Evolutionary conservation across 108 stramenopile genomes (phyloP), one percentile per base, ranked within the genome.

Genomic region (Skeletonema costatum): DNA sequence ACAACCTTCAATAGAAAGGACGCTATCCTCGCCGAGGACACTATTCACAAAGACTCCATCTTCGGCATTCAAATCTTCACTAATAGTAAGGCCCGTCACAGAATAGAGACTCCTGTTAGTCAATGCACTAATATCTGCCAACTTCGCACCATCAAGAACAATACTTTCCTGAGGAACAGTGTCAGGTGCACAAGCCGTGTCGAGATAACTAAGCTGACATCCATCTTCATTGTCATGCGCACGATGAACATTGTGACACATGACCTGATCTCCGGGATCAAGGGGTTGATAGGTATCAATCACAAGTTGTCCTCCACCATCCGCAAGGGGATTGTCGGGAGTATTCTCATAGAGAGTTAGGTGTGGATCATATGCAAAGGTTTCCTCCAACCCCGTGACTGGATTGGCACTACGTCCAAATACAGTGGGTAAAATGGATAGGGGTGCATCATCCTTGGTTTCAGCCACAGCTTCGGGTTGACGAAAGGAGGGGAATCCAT

Each of bases 31-130:
- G 2, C 29, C 0, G 7, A 56, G 25, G 53, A 56, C 21, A 56
- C 25, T 56, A 5, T 7, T 56, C 53, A 56, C 53, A 29, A 5
- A 25, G 7, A 11, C 25, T 2, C 53, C 53, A 2, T 56, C 21
- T 2, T 56, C 53, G 53, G 25, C 21, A 56, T 7, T 29, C 29
- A 10, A 9, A 19, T 21, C 53, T 59, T 75, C 35, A 32, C 75
- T 74, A 33, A 79, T 75, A 7, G 68, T 66, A 16, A 87, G 77
- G 17, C 87, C 85, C 4, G 66, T 17, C 32, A 88, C 79, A 17
- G 85, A 80, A 60, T 86, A 88, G 51, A 88, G 68, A 38, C 77
- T 81, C 32, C 73, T 70, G 5, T 66, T 71, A n/a, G 84, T 82
- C 5, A 85, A 66, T n/a, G 64, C 41, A 38, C 56, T 67, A 32